Conservation (phyloP, 441 rosid genomes). For the Codiaeum variegatum region DNA sequence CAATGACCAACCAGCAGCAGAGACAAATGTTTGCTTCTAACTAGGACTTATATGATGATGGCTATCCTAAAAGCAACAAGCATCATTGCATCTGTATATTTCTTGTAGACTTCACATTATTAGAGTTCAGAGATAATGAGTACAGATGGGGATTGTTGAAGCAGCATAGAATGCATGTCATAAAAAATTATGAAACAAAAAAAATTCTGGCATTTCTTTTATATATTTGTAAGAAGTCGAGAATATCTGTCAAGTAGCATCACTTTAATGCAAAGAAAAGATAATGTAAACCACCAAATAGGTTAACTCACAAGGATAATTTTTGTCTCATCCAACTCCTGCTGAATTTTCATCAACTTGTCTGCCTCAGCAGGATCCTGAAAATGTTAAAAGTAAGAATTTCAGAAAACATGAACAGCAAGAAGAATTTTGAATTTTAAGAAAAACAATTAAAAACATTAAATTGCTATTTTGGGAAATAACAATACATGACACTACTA, state of each 20-base stretch:
- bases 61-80: background rate
- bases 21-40: background rate
- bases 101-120: background rate
- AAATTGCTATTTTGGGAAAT: background rate
- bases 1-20: background rate
- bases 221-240: background rate
- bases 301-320: constrained; percentile 78
- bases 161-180: background rate
- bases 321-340: constrained; percentile 96
- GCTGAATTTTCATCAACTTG: constrained; percentile 89
- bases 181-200: background rate
- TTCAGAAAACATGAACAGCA: background rate
- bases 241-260: background rate
- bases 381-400: constrained; percentile 2
- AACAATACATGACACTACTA: background rate
- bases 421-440: background rate
- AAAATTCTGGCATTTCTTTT: background rate
- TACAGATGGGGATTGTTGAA: background rate
- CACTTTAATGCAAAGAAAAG: background rate
- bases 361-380: constrained; percentile 99
- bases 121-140: too few relatives aligned
- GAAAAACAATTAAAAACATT: background rate
- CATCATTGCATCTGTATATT: background rate
- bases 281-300: constrained; percentile 8
- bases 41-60: background rate